A percentile compares a stretch with the other conserved stretches of the same genome.
Conservation (phyloP, 495 filamentous ascomycete species). For the Articulospora tetracladia region DNA sequence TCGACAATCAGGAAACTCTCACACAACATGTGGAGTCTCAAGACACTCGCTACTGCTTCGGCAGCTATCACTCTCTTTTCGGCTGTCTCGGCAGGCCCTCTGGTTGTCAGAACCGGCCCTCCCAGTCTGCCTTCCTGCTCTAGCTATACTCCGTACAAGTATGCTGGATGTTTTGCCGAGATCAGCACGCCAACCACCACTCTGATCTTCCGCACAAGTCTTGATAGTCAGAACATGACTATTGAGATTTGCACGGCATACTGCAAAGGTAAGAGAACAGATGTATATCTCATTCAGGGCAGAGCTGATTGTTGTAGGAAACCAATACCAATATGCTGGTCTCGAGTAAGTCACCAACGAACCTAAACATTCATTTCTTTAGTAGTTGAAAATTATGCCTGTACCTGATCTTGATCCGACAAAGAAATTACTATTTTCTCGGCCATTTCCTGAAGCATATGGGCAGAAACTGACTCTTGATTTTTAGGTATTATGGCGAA, state of each 20-base stretch:
- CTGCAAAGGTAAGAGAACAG: slow-evolving; percentile 42
- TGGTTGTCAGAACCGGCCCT: slow-evolving; percentile 25
- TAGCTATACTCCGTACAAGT: slow-evolving; percentile 44
- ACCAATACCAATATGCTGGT: slow-evolving; percentile 50
- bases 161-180: slow-evolving; percentile 48
- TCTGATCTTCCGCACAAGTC: slow-evolving; percentile 28
- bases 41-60: slow-evolving; percentile 24
- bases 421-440: slow-evolving; percentile 40
- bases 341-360: slow-evolving; percentile 44
- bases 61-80: slow-evolving; percentile 33
- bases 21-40: slow-evolving; percentile 14
- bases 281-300: neutral
- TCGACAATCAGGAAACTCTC: neutral
- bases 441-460: slow-evolving; percentile 47
- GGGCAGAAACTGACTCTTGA: slow-evolving; percentile 43
- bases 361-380: slow-evolving; percentile 41
- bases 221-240: slow-evolving; percentile 39
- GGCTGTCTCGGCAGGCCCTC: slow-evolving; percentile 28
- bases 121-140: slow-evolving; percentile 34
- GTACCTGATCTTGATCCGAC: slow-evolving; percentile 41
- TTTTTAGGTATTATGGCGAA: slow-evolving; percentile 49
- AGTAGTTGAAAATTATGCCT: slow-evolving; percentile 47
- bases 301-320: slow-evolving; percentile 20
- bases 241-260: slow-evolving; percentile 46
- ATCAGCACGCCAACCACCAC: slow-evolving; percentile 31